phyloP scores from a whole-genome alignment of 1,139 yeast species.

The Blastobotrys aristatus region DNA sequence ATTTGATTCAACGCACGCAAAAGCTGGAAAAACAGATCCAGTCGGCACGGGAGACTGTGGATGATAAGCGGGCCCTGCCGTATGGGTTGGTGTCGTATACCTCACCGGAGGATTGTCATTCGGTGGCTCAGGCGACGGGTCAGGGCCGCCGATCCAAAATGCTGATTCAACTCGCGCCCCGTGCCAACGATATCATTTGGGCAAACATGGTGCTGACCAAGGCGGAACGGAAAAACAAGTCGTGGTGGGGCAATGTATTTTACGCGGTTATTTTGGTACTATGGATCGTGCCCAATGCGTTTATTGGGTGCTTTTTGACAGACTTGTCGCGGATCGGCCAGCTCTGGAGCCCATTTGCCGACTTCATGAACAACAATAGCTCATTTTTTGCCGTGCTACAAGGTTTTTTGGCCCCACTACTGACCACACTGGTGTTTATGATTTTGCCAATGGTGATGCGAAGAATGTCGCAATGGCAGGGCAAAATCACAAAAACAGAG shows the following conservation, averaged over 20 bases:
- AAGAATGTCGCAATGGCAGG: slow-evolving; percentile 37
- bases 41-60: slow-evolving; percentile 25
- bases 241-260: slow-evolving; percentile 34
- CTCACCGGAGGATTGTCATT: slow-evolving; percentile 29
- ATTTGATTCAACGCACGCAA: slow-evolving; percentile 24
- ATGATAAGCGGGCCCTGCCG: slow-evolving; percentile 23
- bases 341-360: slow-evolving; percentile 35
- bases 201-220: slow-evolving; percentile 31
- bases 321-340: slow-evolving; percentile 36
- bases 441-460: slow-evolving; percentile 37
- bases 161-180: slow-evolving; percentile 32
- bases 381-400: slow-evolving; percentile 36
- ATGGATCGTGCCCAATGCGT: slow-evolving; percentile 41
- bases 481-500: slow-evolving; percentile 35
- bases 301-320: slow-evolving; percentile 39
- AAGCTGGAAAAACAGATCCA: slow-evolving; percentile 29
- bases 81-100: slow-evolving; percentile 38
- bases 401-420: slow-evolving; percentile 38
- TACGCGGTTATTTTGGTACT: slow-evolving; percentile 30
- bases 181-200: slow-evolving; percentile 39
- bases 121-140: slow-evolving; percentile 23
- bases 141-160: slow-evolving; percentile 19
- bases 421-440: slow-evolving; percentile 35
- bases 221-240: slow-evolving; percentile 32
- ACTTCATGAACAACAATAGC: slow-evolving; percentile 29